These are phyloP conservation scores for Oryza brachyantha DNA, from an alignment of 176 grass and related monocot species.

Conservation along the genomic window DNA sequence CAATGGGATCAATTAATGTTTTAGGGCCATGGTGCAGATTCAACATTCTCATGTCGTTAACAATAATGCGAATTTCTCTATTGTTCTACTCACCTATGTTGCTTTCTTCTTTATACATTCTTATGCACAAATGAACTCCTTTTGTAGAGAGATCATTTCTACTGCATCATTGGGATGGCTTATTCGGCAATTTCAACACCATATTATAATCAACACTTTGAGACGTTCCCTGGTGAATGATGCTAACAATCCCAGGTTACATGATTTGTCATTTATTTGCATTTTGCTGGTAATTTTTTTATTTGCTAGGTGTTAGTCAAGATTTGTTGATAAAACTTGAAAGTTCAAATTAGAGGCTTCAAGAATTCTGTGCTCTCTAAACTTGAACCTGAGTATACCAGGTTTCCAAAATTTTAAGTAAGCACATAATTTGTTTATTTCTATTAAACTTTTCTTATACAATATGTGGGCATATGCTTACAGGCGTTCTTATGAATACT, in stretches of 20 bases:
- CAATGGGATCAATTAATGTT: neutral
- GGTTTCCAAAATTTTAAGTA: neutral
- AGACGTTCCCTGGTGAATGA: slow-evolving; percentile 62
- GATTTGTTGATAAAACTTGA: slow-evolving; percentile 9
- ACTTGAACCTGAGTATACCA: neutral
- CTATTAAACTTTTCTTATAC: neutral
- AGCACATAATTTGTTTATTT: neutral
- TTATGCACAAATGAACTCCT: slow-evolving; percentile 13
- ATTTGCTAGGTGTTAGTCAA: neutral
- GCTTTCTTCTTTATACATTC: slow-evolving; percentile 8
- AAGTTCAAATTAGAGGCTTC: neutral
- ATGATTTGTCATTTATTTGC: slow-evolving; percentile 12
- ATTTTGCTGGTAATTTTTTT: slow-evolving; percentile 15
- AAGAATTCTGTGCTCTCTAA: neutral
- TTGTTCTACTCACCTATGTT: neutral
- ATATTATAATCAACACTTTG: slow-evolving; percentile 49
- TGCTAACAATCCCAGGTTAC: slow-evolving; percentile 84
- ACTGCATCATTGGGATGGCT: slow-evolving; percentile 46
- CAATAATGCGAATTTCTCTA: neutral
- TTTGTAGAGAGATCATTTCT: slow-evolving; percentile 54
- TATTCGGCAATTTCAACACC: slow-evolving; percentile 62
- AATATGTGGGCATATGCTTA: slow-evolving; percentile 6
- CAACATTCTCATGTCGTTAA: neutral
- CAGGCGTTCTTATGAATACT: slow-evolving; percentile 90
- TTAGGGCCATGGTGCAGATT: neutral